Base-by-base conservation (phyloP, 2,329 filamentous ascomycete species). In the Neonectria ditissima region DNA sequence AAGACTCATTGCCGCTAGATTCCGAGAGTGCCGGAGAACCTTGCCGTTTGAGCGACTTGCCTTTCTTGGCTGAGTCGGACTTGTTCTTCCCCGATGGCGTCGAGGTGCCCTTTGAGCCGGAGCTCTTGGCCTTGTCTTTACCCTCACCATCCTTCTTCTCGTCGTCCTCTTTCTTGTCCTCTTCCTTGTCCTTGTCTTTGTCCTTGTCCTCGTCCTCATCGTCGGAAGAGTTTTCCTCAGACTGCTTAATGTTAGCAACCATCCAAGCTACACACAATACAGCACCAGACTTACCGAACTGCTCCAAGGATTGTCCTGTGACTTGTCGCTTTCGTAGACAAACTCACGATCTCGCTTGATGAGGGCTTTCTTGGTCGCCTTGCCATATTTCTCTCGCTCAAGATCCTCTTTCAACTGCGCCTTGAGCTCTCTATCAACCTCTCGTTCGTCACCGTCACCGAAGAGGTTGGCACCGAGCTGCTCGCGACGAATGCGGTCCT, bases 381-480 rank as follows among this genome's bases (percentile, higher is more conserved):
- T 97, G 65, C 93, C 92, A 60, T 91, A 85, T 66, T 89, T 87
- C 76, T 89, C 92, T 65, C 88, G 83, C 64, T 88, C 84, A 62
- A 92, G 86, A 68, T 91, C 90, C 69, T 92, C 91, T 73, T 89
- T 87, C 70, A 87, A 81, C 70, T 90, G 80, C 72, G 92, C 89
- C 66, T 92, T 87, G 66, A 93, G 85, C 66, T 96, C 90, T 68
- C 90, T 87, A 72, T 94, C 91, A 5, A 94, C 87, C 74, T 91
- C 88, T 47, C 87, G 81, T 73, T 97, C 91, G 70, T 91, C 85
- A 37, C 84, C 87, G 13, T 88, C 85, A 47, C 88, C 88, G 71
- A 97, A 97, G 2, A 96, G 82, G 73, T 97, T 97, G 9, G 95
- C 95, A 55, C 89, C 89, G n/a, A 97, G 84, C 77, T 97, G 94